A percentile compares a stretch with the other conserved stretches of the same genome.
Conservation (phyloP, 2,329 filamentous ascomycete genomes). For the Neodidymelliopsis sp. region DNA sequence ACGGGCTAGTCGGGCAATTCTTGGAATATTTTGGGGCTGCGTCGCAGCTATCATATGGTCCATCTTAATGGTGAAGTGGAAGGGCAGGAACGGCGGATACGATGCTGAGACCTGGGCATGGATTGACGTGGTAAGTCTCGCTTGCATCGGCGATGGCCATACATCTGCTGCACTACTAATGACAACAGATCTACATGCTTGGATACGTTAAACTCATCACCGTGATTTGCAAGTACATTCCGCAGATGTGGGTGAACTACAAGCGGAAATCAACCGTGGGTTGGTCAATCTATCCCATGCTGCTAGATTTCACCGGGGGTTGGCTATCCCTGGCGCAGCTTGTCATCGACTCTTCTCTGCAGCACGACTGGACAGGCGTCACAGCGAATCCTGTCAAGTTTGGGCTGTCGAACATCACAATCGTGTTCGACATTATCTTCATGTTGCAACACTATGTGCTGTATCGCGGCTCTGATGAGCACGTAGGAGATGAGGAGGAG, state of each 20-base stretch:
- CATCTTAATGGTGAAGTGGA: conserved; percentile 54
- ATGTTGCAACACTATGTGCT: conserved; percentile 87
- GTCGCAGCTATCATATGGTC: conserved; percentile 63
- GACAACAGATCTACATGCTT: conserved; percentile 65
- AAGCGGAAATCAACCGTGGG: conserved; percentile 83
- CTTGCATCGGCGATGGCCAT: background rate
- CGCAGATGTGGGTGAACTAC: conserved; percentile 74
- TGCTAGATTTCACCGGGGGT: conserved; percentile 84
- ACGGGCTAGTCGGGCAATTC: conserved; percentile 66
- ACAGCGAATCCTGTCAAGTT: conserved; percentile 94
- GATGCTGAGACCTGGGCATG: conserved; percentile 65
- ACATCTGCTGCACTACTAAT: conserved; percentile 5
- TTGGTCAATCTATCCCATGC: conserved; percentile 85
- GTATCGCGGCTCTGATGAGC: conserved; percentile 59
- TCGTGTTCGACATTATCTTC: conserved; percentile 87
- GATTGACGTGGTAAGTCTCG: conserved; percentile 66
- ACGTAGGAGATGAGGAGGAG: conserved; percentile 37
- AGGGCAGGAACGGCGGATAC: conserved; percentile 53
- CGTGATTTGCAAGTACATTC: conserved; percentile 91
- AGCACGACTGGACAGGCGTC: conserved; percentile 88
- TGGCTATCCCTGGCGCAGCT: conserved; percentile 83
- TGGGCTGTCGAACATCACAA: conserved; percentile 81
- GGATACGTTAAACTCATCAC: conserved; percentile 90
- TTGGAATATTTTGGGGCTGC: conserved; percentile 74
- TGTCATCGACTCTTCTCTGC: conserved; percentile 81